A percentile compares a stretch with the other conserved stretches of the same genome.
Evolutionary conservation across 2,329 filamentous ascomycete species (phyloP).

Genomic region (Paramyrothecium roridum): DNA sequence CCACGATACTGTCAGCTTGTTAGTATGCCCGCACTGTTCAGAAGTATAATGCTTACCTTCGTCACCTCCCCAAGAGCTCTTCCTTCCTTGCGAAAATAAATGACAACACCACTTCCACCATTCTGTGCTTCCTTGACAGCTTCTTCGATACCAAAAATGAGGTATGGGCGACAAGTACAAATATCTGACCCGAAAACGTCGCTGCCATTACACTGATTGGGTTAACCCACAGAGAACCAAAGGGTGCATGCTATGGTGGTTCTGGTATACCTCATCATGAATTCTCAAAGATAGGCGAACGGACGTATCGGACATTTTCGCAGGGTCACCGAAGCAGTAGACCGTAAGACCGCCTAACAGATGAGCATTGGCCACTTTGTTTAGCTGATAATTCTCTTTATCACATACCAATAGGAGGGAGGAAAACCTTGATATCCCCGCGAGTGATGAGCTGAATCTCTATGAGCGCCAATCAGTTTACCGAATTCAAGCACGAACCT

Average conservation of each 20-base stretch:
- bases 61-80: slow-evolving; percentile 92
- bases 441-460: slow-evolving; percentile 72
- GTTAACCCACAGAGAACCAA: no score
- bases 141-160: slow-evolving; percentile 96
- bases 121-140: slow-evolving; percentile 96
- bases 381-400: not conserved
- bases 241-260: not conserved
- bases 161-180: slow-evolving; percentile 92
- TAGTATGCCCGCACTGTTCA: not conserved
- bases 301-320: slow-evolving; percentile 86
- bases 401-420: slow-evolving; percentile 77
- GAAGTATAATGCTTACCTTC: slow-evolving; percentile 61
- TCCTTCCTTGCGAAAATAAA: slow-evolving; percentile 98
- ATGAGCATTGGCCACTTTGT: slow-evolving; percentile 6
- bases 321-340: slow-evolving; percentile 94
- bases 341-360: slow-evolving; percentile 76
- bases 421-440: slow-evolving; percentile 89
- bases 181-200: slow-evolving; percentile 98
- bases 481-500: slow-evolving; percentile 40
- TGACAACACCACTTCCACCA: slow-evolving; percentile 89
- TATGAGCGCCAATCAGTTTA: slow-evolving; percentile 13
- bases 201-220: slow-evolving; percentile 76
- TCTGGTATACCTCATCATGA: slow-evolving; percentile 56
- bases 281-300: slow-evolving; percentile 79
- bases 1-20: slow-evolving; percentile 40